Conservation (phyloP, 805 yeast genomes). For the Yarrowia sp. region DNA sequence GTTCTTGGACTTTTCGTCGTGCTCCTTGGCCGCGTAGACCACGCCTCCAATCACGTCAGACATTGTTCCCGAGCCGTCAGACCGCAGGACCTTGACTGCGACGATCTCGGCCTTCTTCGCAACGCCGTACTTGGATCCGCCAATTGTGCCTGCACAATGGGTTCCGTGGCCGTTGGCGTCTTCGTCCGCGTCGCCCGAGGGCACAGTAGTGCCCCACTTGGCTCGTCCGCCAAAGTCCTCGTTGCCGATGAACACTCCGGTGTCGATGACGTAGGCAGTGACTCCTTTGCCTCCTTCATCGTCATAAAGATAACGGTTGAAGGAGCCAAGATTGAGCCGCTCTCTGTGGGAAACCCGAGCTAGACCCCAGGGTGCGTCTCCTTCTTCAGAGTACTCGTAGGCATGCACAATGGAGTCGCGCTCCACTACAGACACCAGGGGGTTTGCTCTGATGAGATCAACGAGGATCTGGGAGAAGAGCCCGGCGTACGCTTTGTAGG, state of each 20-base stretch:
- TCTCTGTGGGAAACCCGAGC: conserved; percentile 67
- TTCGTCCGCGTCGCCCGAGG: conserved; percentile 46
- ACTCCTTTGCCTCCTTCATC: conserved; percentile 61
- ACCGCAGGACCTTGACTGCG: conserved; percentile 60
- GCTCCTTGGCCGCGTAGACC: conserved; percentile 55
- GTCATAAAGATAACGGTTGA: conserved; percentile 59
- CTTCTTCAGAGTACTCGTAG: conserved; percentile 48
- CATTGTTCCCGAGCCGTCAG: conserved; percentile 59
- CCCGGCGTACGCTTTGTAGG: conserved; percentile 78
- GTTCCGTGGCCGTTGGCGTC: conserved; percentile 66
- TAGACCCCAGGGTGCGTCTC: conserved; percentile 72
- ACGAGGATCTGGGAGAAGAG: conserved; percentile 71
- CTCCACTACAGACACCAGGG: conserved; percentile 60
- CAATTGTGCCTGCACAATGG: conserved; percentile 67
- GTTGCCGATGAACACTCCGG: conserved; percentile 60
- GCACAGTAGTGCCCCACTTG: conserved; percentile 57
- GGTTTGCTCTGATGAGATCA: conserved; percentile 62
- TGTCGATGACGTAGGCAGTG: conserved; percentile 74
- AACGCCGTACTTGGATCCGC: conserved; percentile 55
- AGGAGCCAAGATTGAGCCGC: conserved; percentile 54
- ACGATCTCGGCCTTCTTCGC: conserved; percentile 58
- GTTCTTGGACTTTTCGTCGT: conserved; percentile 43
- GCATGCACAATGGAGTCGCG: conserved; percentile 55
- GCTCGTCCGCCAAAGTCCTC: conserved; percentile 61
- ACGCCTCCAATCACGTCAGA: conserved; percentile 63